Evolutionary conservation across 805 yeast genomes (phyloP).

Genomic region (Metschnikowia continentalis): DNA sequence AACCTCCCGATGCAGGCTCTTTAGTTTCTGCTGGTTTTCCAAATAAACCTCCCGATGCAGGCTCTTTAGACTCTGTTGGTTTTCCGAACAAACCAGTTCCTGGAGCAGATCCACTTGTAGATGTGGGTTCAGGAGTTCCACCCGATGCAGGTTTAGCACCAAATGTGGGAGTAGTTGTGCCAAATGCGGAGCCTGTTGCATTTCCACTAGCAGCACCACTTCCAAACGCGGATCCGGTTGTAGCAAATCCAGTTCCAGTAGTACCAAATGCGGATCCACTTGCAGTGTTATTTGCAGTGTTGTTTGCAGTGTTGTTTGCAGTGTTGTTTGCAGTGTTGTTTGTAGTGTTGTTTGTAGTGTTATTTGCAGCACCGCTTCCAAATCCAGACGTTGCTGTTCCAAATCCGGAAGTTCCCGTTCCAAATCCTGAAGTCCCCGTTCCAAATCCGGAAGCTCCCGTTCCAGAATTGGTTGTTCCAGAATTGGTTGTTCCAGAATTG

Average conservation of each 20-base stretch:
- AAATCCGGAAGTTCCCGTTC: background rate
- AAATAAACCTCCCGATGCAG: slow-evolving; percentile 1
- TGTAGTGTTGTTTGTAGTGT: no score
- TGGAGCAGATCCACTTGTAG: no score
- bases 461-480: background rate
- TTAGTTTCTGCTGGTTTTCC: background rate
- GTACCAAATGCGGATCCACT: no score
- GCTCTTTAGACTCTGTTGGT: background rate
- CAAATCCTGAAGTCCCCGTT: background rate
- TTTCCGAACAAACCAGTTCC: slow-evolving; percentile 1
- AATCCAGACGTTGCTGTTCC: background rate
- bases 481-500: background rate
- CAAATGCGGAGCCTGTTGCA: background rate
- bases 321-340: no score
- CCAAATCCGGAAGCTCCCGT: background rate
- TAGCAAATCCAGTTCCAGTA: no score
- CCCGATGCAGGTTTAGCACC: no score
- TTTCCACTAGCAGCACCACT: no score
- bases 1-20: slow-evolving; percentile 1
- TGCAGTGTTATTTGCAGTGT: no score
- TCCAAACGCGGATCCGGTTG: no score
- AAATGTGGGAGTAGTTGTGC: background rate
- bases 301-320: no score
- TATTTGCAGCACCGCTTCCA: no score
- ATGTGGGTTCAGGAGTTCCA: no score